phyloP scores from a whole-genome alignment of 352 stramenopile species.

The Thalassiosira exigua region DNA sequence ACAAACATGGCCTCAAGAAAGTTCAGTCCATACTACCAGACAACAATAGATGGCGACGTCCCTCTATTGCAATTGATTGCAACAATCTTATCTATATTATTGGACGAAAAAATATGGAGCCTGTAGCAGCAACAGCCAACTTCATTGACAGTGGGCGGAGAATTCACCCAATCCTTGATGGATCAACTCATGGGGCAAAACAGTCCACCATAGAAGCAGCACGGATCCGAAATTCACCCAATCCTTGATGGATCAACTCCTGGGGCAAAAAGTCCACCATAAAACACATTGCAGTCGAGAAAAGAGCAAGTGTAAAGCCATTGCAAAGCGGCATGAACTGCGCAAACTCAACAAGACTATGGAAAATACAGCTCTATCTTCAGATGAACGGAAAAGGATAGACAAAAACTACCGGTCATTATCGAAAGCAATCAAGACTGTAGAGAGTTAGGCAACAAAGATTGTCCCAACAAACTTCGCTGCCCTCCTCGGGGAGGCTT shows the following conservation, averaged over 20 bases:
- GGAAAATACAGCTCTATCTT: not conserved
- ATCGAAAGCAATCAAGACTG: constrained; percentile 1
- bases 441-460: constrained; percentile 11
- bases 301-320: constrained; percentile 10
- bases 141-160: not conserved
- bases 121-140: not conserved
- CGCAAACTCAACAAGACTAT: not conserved
- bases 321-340: not conserved
- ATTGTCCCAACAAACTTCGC: not conserved
- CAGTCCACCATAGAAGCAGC: too few species aligned
- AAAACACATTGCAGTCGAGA: constrained; percentile 9
- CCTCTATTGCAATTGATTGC: not conserved
- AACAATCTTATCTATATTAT: constrained; percentile 4
- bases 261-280: constrained; percentile 36
- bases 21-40: too few species aligned
- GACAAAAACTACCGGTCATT: not conserved
- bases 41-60: too few species aligned
- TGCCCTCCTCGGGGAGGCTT: not conserved
- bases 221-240: too few species aligned
- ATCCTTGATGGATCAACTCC: too few species aligned
- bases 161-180: constrained; percentile 17
- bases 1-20: too few species aligned
- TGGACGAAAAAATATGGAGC: not conserved
- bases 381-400: not conserved
- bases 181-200: constrained; percentile 8